Percentiles rank a stretch among this genome's conserved stretches.
phyloP scores from a whole-genome alignment of 2,329 filamentous ascomycete genomes.

The Monosporascus sp. region DNA sequence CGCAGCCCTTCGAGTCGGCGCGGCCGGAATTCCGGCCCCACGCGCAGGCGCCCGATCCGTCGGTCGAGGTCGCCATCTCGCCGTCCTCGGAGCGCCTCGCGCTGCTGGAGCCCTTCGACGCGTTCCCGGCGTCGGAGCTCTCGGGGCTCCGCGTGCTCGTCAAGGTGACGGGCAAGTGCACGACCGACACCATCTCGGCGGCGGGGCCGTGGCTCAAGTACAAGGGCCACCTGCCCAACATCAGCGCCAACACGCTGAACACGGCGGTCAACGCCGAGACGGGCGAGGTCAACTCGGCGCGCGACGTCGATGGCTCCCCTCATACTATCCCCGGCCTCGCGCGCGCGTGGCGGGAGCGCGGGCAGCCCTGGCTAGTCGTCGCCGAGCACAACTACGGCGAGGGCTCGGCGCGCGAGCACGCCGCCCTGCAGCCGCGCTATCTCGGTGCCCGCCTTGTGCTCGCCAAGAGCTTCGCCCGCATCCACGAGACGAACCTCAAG shows the following conservation, averaged over 20 bases:
- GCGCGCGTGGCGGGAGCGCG: conserved; percentile 71
- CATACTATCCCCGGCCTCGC: conserved; percentile 84
- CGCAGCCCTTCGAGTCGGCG: conserved; percentile 65
- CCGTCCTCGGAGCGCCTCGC: conserved; percentile 88
- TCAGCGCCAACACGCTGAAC: conserved; percentile 94
- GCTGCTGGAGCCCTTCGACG: conserved; percentile 80
- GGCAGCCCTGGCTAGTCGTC: conserved; percentile 83
- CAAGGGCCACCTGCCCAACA: conserved; percentile 98
- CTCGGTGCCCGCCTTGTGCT: conserved; percentile 80
- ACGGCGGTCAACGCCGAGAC: conserved; percentile 90
- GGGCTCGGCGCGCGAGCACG: conserved; percentile 83
- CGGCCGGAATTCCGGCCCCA: conserved; percentile 63
- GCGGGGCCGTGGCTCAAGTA: conserved; percentile 98
- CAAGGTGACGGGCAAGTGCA: conserved; percentile 97
- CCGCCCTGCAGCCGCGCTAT: conserved; percentile 85
- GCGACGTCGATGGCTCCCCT: conserved; percentile 72
- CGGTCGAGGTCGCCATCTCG: conserved; percentile 68
- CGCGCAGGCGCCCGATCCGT: conserved; percentile 65
- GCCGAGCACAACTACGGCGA: conserved; percentile 98
- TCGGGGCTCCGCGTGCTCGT: conserved; percentile 78
- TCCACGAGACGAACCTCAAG: conserved; percentile 94
- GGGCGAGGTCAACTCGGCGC: conserved; percentile 85
- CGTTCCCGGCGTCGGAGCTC: conserved; percentile 75
- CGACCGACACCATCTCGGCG: conserved; percentile 96
- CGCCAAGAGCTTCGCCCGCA: conserved; percentile 81